Evolutionary conservation across 2,329 filamentous ascomycete genomes (phyloP).

Genomic region (Capronia coronata): DNA sequence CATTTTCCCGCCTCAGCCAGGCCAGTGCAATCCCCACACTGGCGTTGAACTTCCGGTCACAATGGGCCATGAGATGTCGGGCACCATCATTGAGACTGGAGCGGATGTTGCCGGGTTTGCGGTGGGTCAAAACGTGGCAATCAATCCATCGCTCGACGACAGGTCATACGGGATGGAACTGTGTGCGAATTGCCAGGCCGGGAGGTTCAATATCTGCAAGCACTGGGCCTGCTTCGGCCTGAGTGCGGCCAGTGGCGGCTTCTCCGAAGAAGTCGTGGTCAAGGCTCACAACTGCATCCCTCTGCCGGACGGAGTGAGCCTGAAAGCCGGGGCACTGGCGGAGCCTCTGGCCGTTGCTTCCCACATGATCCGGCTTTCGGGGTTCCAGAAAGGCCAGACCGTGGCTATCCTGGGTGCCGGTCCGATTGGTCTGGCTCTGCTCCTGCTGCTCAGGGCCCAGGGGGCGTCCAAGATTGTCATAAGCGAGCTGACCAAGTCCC

Average conservation of each 20-base stretch:
- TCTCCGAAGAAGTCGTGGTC: background rate
- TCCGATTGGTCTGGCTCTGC: constrained; percentile 47
- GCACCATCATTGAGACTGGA: background rate
- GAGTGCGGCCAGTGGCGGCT: background rate
- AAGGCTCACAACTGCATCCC: background rate
- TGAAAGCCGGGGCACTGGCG: constrained; percentile 39
- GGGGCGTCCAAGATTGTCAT: constrained; percentile 44
- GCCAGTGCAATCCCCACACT: too few relatives aligned
- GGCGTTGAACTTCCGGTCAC: background rate
- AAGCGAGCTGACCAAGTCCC: constrained; percentile 40
- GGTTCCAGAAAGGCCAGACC: constrained; percentile 40
- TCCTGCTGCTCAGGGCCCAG: constrained; percentile 40
- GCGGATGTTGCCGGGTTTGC: background rate
- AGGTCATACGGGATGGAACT: too few relatives aligned
- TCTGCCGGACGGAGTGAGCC: background rate
- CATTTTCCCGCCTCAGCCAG: too few relatives aligned
- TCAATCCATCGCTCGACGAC: background rate
- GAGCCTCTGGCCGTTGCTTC: constrained; percentile 50
- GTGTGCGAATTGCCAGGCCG: background rate
- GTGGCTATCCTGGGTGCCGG: constrained; percentile 47
- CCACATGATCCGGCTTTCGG: constrained; percentile 47
- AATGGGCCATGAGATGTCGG: constrained; percentile 1
- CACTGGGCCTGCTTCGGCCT: background rate
- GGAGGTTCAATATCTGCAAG: background rate
- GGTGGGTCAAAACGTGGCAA: background rate